These are phyloP conservation scores for Rhinocladiella similis DNA, from an alignment of 2,329 filamentous ascomycete genomes.

Conservation along the genomic window DNA sequence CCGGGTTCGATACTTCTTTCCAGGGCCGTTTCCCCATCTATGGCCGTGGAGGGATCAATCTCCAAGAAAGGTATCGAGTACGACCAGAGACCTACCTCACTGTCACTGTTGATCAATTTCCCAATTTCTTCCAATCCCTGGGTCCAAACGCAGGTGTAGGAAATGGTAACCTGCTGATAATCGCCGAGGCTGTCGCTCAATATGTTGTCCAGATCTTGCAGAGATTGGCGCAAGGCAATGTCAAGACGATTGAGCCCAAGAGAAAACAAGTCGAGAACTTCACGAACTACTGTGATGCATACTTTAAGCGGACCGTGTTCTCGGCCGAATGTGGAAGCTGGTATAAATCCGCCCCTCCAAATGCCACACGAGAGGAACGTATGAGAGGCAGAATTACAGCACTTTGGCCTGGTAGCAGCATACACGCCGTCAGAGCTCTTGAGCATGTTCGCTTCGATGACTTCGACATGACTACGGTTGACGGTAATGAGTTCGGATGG, in stretches of 20 bases:
- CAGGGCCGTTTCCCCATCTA: constrained; percentile 38
- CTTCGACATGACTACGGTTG: constrained; percentile 46
- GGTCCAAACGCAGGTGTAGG: constrained; percentile 37
- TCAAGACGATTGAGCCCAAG: constrained; percentile 46
- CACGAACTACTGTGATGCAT: constrained; percentile 47
- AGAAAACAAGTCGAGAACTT: constrained; percentile 49
- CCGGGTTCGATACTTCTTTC: constrained; percentile 41
- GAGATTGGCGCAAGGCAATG: constrained; percentile 49
- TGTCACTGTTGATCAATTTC: constrained; percentile 35
- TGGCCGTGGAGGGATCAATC: constrained; percentile 31
- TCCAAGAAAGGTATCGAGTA: constrained; percentile 31
- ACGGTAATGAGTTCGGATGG: constrained; percentile 47
- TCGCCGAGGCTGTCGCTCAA: constrained; percentile 22
- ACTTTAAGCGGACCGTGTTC: constrained; percentile 41
- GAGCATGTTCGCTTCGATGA: constrained; percentile 47
- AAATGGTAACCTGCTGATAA: constrained; percentile 30
- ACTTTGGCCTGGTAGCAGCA: constrained; percentile 43
- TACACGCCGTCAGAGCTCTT: constrained; percentile 38
- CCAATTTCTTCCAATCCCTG: constrained; percentile 38
- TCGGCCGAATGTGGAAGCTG: constrained; percentile 49
- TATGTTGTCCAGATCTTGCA: constrained; percentile 50
- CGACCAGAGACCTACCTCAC: constrained; percentile 39
- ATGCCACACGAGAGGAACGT: constrained; percentile 29
- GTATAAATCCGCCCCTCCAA: constrained; percentile 47
- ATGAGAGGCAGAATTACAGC: constrained; percentile 43